phyloP scores from a whole-genome alignment of 495 filamentous ascomycete species.

The Aspergillus diversus region DNA sequence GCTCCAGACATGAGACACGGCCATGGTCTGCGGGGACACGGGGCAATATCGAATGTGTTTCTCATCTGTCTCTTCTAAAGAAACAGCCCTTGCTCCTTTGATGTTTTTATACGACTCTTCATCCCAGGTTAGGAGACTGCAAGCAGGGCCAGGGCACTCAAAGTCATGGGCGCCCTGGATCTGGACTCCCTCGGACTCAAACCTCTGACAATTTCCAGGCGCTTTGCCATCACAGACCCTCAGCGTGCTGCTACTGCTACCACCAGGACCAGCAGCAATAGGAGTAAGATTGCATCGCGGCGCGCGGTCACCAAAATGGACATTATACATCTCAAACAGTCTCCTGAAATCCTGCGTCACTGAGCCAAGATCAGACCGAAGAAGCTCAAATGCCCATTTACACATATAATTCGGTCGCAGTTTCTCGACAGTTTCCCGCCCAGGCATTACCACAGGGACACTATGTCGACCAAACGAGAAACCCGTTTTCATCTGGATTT shows the following conservation, averaged over 20 bases:
- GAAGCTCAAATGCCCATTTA: constrained; percentile 14
- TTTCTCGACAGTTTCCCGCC: neutral
- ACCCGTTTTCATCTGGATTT: neutral
- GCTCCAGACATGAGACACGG: constrained; percentile 13
- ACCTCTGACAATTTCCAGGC: constrained; percentile 14
- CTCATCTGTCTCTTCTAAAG: constrained; percentile 1
- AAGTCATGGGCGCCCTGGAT: constrained; percentile 7
- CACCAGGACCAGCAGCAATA: neutral
- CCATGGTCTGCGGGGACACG: neutral
- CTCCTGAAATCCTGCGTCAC: constrained; percentile 15
- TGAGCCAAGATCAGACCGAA: constrained; percentile 10
- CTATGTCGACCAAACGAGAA: constrained; percentile 4
- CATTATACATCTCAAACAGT: constrained; percentile 7
- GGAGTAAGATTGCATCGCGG: constrained; percentile 12
- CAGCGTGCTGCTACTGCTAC: neutral
- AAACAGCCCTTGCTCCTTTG: neutral
- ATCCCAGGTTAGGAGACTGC: constrained; percentile 9
- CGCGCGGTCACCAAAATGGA: constrained; percentile 1
- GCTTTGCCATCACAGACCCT: constrained; percentile 13
- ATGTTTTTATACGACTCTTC: constrained; percentile 8
- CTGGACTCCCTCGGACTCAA: constrained; percentile 7
- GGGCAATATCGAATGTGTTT: constrained; percentile 7
- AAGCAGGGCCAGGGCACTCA: constrained; percentile 9
- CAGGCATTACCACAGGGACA: neutral
- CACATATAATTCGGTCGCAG: constrained; percentile 11